Evolutionary conservation across 306 rosid genomes (phyloP).

Genomic region (Pachyrhizus erosus): DNA sequence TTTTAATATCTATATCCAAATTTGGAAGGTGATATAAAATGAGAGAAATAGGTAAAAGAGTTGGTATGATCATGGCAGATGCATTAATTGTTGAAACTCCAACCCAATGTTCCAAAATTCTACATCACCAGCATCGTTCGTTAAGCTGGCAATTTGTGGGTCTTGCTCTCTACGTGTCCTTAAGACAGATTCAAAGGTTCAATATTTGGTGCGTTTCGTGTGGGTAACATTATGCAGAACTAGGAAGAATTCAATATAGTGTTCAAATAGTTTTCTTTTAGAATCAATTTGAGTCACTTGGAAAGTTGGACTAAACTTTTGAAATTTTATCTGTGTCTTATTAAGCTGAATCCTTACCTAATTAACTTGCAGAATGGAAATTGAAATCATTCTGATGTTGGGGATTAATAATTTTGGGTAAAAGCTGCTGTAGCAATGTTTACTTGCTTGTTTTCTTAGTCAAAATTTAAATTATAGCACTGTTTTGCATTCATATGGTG

Average conservation of each 20-base stretch:
- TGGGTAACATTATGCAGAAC: not conserved
- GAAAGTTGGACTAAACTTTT: not conserved
- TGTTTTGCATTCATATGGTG: no score
- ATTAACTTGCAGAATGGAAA: not conserved
- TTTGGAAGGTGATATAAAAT: no score
- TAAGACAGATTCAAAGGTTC: not conserved
- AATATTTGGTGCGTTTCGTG: not conserved
- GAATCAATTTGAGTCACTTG: not conserved
- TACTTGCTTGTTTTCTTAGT: not conserved
- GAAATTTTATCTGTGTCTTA: not conserved
- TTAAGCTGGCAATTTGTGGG: constrained; percentile 31
- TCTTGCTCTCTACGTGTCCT: not conserved
- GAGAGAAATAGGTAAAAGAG: no score
- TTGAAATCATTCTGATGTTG: not conserved
- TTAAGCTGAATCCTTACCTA: not conserved
- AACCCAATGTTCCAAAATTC: not conserved
- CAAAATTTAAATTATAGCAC: no score
- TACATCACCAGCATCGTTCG: constrained; percentile 17
- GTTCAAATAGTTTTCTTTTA: not conserved
- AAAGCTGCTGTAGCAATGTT: not conserved
- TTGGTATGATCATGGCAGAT: no score
- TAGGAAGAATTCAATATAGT: not conserved
- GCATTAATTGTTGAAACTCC: not conserved
- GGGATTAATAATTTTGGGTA: not conserved
- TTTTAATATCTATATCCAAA: no score